phyloP scores from a whole-genome alignment of 2,329 filamentous ascomycete genomes.

The Thelonectria olida region DNA sequence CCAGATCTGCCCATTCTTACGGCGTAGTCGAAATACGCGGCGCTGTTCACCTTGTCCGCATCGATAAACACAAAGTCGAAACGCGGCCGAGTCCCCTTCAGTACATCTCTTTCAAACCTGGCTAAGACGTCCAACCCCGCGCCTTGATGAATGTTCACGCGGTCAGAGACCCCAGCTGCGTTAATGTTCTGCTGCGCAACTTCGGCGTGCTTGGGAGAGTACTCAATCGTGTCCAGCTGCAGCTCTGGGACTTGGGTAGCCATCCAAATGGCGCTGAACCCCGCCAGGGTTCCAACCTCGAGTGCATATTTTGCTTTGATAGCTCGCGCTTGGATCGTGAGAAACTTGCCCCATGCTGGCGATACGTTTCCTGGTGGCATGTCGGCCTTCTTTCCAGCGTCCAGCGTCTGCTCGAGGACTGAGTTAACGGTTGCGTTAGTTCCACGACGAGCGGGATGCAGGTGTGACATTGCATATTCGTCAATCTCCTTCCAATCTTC shows the following conservation, averaged over 20 bases:
- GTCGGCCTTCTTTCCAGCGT: not conserved
- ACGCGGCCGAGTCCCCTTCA: not conserved
- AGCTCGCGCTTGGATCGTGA: constrained; percentile 5
- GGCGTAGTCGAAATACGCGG: constrained; percentile 9
- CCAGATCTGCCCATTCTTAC: constrained; percentile 1
- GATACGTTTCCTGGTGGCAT: constrained; percentile 13
- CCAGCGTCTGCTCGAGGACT: not conserved
- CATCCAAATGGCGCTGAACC: constrained; percentile 17
- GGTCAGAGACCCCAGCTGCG: not conserved
- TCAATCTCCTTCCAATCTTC: not conserved
- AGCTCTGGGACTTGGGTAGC: not conserved
- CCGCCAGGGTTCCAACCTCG: constrained; percentile 12
- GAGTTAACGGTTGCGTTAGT: not conserved
- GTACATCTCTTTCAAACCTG: not conserved
- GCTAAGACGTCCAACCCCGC: constrained; percentile 6
- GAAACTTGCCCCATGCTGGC: constrained; percentile 11
- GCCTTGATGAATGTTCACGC: not conserved
- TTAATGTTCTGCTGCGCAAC: constrained; percentile 7
- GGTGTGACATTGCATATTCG: not conserved
- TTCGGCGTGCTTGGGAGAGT: constrained; percentile 4
- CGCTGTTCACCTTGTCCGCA: constrained; percentile 13
- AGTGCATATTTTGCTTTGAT: constrained; percentile 7
- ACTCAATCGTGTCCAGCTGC: constrained; percentile 6
- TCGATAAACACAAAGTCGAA: constrained; percentile 15
- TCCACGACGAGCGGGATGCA: not conserved